Evolutionary conservation across 192 early-diverging fungal species (phyloP), one percentile per base, ranked within the genome.

Genomic region (Coemansia sp.): DNA sequence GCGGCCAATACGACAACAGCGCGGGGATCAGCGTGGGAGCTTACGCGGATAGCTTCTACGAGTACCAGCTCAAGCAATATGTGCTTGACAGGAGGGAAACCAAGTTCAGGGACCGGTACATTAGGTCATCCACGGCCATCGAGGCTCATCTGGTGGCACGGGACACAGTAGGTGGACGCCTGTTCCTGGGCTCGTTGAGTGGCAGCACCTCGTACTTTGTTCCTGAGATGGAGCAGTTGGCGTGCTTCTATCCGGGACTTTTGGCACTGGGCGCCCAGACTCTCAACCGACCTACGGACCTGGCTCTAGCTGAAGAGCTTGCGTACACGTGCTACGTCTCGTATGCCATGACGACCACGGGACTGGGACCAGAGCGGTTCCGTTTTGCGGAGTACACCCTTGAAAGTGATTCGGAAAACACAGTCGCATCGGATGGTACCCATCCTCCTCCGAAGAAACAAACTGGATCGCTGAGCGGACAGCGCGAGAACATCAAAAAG

Each of bases 171-270:
- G 25, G 44, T 2, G 68, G 64, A 1, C 27, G 67, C 11, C 15
- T 45, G 15, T 81, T 50, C 28, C 10, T 76, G 9, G 79, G 79
- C 15, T n/a, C 37, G 19, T 55, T 50, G 57, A 15, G 50, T 48
- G 6, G 11, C n/a, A 22, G 56, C 40, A 50, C 25, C 6, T 56
- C 57, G 1, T 17, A 17, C 11, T 58, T 87, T 7, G 61, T 66
- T 8, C 67, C 77, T n/a, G 94, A 92, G 67, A 95, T 96, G 93
- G 92, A 96, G 73, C 96, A 98, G 60, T 81, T 98, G n/a, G 92
- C 96, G 4, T 96, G 96, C 78, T 98, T 96, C 77, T 81, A 94
- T 19, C 92, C 92, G 14, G 94, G 92, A 0, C 88, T 87, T 6
- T 75, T 96, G 61, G 92, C 93, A 0, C 74, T 95, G 17, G 86